Evolutionary conservation across 2,329 filamentous ascomycete genomes (phyloP).

Genomic region (Fusarium sp.): DNA sequence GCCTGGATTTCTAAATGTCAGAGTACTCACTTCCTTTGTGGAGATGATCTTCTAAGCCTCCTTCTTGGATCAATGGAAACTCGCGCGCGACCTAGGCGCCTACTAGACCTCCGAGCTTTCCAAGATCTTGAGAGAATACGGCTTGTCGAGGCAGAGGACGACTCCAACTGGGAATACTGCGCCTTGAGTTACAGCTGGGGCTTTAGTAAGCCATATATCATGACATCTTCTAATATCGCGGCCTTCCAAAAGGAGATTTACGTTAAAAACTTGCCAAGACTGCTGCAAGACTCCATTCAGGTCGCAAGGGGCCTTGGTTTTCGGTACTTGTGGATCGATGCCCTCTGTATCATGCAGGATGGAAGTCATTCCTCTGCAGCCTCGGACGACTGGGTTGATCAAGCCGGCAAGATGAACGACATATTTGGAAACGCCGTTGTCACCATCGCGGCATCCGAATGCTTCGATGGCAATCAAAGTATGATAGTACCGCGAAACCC

Average conservation of each 20-base stretch:
- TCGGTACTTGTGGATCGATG: not conserved
- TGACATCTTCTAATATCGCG: not conserved
- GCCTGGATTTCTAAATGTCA: not conserved
- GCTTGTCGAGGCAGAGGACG: not conserved
- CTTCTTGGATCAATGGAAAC: not conserved
- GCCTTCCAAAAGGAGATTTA: not conserved
- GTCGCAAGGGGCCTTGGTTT: not conserved
- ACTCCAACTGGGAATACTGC: not conserved
- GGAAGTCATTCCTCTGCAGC: not conserved
- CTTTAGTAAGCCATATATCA: not conserved
- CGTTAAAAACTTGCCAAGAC: not conserved
- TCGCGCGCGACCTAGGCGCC: not conserved
- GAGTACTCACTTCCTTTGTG: not conserved
- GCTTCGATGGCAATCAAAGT: not conserved
- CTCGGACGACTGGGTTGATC: not conserved
- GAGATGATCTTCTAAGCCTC: not conserved
- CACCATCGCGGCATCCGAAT: slow-evolving; percentile 1
- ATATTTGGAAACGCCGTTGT: not conserved
- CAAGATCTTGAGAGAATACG: not conserved
- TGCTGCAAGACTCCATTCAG: not conserved
- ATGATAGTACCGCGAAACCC: not conserved
- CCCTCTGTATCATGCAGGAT: not conserved
- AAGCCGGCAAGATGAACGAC: not conserved
- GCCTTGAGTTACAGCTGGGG: slow-evolving; percentile 2
- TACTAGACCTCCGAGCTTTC: not conserved